Percentiles rank a stretch among this genome's conserved stretches.
Conservation (phyloP, 2,329 filamentous ascomycete genomes). For the Trichoderma sp. region DNA sequence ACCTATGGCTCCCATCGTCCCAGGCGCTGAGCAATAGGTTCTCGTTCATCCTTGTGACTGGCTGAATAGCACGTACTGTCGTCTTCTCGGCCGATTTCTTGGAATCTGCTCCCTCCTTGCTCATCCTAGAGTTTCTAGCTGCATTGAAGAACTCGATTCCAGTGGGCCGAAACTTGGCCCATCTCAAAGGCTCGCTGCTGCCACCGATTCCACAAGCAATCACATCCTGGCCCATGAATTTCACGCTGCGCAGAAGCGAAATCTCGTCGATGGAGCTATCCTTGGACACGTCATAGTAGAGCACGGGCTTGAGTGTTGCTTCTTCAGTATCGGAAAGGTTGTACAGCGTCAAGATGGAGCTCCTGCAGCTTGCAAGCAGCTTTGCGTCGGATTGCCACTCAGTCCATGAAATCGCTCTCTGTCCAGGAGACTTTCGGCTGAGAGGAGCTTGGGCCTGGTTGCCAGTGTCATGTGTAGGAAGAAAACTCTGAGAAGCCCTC, state of each 20-base stretch:
- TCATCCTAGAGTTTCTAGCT: slow-evolving; percentile 30
- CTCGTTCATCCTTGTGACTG: slow-evolving; percentile 38
- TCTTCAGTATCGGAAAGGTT: slow-evolving; percentile 23
- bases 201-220: slow-evolving; percentile 46
- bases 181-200: slow-evolving; percentile 42
- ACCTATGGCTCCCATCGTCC: slow-evolving; percentile 50
- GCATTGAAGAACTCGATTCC: slow-evolving; percentile 40
- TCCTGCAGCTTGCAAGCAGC: slow-evolving; percentile 32
- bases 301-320: slow-evolving; percentile 22
- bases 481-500: slow-evolving; percentile 27
- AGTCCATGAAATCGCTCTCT: slow-evolving; percentile 31
- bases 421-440: slow-evolving; percentile 8
- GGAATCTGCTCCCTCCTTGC: neutral
- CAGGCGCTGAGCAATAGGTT: slow-evolving; percentile 50
- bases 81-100: slow-evolving; percentile 31
- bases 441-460: slow-evolving; percentile 17
- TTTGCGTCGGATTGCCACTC: slow-evolving; percentile 33
- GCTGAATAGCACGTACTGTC: slow-evolving; percentile 46
- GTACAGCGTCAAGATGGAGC: slow-evolving; percentile 32
- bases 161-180: slow-evolving; percentile 44
- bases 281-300: slow-evolving; percentile 29
- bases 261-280: slow-evolving; percentile 23
- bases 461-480: slow-evolving; percentile 13
- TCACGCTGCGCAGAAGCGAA: slow-evolving; percentile 35
- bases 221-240: slow-evolving; percentile 44